Evolutionary conservation across 2,329 filamentous ascomycete genomes (phyloP).

Genomic region (Periconia digitata): DNA sequence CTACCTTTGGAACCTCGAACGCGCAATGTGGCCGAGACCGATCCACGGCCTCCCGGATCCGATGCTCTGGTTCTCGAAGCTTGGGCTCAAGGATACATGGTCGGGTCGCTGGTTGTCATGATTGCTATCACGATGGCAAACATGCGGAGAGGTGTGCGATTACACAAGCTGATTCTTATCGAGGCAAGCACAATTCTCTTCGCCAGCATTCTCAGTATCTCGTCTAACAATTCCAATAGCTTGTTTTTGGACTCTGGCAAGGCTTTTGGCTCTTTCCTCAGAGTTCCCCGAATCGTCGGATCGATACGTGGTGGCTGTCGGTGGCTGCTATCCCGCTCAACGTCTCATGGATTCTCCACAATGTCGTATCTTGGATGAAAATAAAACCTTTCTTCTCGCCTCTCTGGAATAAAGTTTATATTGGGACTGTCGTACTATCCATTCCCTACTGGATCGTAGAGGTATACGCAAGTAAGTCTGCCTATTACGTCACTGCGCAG

Average conservation of each 20-base stretch:
- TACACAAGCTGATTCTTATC: constrained; percentile 55
- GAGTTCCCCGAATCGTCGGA: constrained; percentile 49
- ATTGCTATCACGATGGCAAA: constrained; percentile 51
- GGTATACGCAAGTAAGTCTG: constrained; percentile 56
- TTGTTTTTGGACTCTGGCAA: constrained; percentile 59
- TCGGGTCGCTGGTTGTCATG: constrained; percentile 51
- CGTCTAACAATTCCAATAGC: constrained; percentile 36
- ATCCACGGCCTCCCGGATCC: constrained; percentile 31
- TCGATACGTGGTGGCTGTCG: constrained; percentile 62
- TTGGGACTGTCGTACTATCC: constrained; percentile 59
- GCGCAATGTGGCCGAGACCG: constrained; percentile 2
- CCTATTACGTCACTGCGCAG: background rate
- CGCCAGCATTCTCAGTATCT: background rate
- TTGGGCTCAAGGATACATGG: constrained; percentile 45
- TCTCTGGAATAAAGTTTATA: constrained; percentile 57
- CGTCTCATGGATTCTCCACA: constrained; percentile 65
- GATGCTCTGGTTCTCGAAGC: constrained; percentile 42
- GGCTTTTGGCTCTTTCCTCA: constrained; percentile 62
- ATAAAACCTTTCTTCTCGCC: constrained; percentile 61
- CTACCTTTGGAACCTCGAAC: background rate
- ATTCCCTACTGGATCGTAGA: constrained; percentile 67
- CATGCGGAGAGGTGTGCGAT: constrained; percentile 50
- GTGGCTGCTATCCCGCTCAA: constrained; percentile 63
- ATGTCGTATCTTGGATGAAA: constrained; percentile 69
- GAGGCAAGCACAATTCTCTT: constrained; percentile 38